phyloP scores from a whole-genome alignment of 768 basidiomycete genomes.

The Phaffia australis region DNA sequence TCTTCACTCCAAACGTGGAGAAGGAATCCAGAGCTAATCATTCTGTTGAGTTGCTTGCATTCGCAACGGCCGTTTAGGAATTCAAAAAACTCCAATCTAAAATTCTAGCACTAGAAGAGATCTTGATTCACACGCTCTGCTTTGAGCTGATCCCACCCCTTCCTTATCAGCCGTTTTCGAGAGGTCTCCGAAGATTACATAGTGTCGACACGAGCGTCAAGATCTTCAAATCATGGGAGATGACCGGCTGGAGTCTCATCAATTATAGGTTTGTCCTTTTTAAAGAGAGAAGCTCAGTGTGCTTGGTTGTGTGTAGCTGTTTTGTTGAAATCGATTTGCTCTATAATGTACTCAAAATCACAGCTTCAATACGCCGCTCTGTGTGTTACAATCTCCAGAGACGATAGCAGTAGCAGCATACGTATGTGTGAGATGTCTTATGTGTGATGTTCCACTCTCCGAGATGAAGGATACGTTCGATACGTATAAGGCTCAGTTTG shows the following conservation, averaged over 20 bases:
- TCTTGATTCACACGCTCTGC: not conserved
- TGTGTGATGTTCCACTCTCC: not conserved
- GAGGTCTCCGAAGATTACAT: constrained; percentile 1
- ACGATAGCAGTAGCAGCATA: constrained; percentile 9
- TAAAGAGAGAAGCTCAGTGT: too few relatives aligned
- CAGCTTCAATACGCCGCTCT: constrained; percentile 4
- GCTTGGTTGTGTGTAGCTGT: not conserved
- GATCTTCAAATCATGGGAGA: not conserved
- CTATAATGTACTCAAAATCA: too few relatives aligned
- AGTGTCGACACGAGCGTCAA: not conserved
- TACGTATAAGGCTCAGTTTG: constrained; percentile 10
- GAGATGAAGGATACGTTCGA: not conserved
- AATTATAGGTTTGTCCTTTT: constrained; percentile 12
- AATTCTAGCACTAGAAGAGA: constrained; percentile 11
- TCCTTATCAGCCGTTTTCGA: constrained; percentile 8
- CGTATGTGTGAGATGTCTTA: not conserved
- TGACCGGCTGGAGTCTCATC: constrained; percentile 12
- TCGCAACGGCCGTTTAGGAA: not conserved
- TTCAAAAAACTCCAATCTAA: not conserved
- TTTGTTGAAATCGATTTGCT: not conserved
- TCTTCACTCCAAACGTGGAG: not conserved
- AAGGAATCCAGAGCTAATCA: not conserved
- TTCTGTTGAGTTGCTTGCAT: not conserved
- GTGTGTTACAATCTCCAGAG: constrained; percentile 5
- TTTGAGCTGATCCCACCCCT: constrained; percentile 15